These are phyloP conservation scores for Malus orientalis DNA, from an alignment of 306 rosid genomes.

Conservation along the genomic window DNA sequence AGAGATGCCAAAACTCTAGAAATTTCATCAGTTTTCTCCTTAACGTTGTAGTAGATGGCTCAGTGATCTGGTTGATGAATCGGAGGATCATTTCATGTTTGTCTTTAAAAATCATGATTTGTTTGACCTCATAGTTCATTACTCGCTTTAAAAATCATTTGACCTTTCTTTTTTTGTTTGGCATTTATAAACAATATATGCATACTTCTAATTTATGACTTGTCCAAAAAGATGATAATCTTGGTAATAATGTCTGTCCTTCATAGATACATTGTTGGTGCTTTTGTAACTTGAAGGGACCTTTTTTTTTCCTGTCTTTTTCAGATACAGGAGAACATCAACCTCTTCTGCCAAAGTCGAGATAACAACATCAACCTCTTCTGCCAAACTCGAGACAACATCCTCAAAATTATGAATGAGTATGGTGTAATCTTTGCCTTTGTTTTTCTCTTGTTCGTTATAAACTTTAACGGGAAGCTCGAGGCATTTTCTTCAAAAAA, in stretches of 20 bases:
- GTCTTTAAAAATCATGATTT: not conserved
- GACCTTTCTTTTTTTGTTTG: not conserved
- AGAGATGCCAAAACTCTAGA: not conserved
- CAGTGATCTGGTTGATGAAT: not conserved
- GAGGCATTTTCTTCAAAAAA: not conserved
- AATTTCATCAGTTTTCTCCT: not conserved
- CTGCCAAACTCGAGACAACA: conserved; percentile 79
- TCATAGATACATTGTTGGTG: not conserved
- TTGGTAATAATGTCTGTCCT: not conserved
- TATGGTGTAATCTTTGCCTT: conserved; percentile 30
- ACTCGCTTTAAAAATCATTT: no score
- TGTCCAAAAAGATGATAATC: not conserved
- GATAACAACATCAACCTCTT: conserved; percentile 73
- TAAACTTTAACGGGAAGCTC: not conserved
- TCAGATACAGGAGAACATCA: conserved; percentile 76
- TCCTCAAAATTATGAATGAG: conserved; percentile 77
- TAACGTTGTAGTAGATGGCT: not conserved
- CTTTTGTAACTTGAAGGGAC: not conserved
- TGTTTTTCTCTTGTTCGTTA: not conserved
- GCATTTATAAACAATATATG: not conserved
- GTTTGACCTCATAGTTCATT: not conserved
- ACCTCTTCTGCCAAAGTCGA: conserved; percentile 79
- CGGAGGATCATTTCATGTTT: not conserved
- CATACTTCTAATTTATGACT: not conserved
- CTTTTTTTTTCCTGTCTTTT: conserved; percentile 17